Conservation (phyloP, 106 monocot genomes). For the Phalaenopsis aphrodite region DNA sequence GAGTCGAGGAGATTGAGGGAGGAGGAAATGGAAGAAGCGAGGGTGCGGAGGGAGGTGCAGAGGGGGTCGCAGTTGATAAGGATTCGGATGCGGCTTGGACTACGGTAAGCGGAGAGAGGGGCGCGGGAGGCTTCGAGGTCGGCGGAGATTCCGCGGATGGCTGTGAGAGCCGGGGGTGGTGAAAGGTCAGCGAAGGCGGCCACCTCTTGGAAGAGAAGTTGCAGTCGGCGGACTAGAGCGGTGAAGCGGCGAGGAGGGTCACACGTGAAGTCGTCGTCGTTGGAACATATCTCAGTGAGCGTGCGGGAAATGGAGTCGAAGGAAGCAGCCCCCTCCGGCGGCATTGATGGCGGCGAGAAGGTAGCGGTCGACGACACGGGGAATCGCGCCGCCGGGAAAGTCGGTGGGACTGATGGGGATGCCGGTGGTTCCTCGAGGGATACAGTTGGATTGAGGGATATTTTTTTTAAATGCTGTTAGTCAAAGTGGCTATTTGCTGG, state of each 20-base stretch:
- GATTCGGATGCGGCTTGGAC: conserved; percentile 22
- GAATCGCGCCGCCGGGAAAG: no score
- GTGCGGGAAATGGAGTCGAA: conserved; percentile 13
- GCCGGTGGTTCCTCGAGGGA: neutral
- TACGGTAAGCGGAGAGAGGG: conserved; percentile 13
- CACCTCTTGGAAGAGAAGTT: conserved; percentile 19
- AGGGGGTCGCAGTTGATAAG: conserved; percentile 35
- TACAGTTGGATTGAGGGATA: no score
- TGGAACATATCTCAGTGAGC: conserved; percentile 17
- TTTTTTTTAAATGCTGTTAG: no score
- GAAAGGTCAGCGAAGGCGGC: neutral
- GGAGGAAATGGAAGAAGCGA: conserved; percentile 11
- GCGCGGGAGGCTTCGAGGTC: conserved; percentile 16
- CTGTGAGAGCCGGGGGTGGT: conserved; percentile 20
- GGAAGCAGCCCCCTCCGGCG: conserved; percentile 8
- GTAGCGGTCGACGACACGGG: neutral
- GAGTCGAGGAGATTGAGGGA: conserved; percentile 41
- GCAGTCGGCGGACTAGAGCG: conserved; percentile 25
- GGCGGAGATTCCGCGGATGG: conserved; percentile 30
- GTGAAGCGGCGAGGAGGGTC: conserved; percentile 34
- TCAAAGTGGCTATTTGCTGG: no score
- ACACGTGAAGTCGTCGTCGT: conserved; percentile 14
- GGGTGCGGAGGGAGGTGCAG: conserved; percentile 14
- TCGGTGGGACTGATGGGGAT: neutral
- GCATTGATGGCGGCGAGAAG: neutral